Conservation (phyloP, 2,329 filamentous ascomycete genomes). For the Fusarium sp. region DNA sequence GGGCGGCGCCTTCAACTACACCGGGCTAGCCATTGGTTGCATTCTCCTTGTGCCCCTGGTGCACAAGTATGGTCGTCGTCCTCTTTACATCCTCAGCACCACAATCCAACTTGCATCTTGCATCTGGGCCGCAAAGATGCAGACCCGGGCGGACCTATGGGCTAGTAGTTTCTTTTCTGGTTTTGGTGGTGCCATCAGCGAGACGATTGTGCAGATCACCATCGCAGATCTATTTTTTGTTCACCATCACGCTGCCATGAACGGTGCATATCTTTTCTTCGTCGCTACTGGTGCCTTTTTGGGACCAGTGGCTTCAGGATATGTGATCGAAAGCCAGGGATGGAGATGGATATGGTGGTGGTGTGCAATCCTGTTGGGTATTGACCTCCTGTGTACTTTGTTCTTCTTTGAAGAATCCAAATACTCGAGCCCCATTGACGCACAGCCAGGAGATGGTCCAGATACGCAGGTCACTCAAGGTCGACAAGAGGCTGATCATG, state of each 20-base stretch:
- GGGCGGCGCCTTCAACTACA: constrained; percentile 19
- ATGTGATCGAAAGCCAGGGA: constrained; percentile 40
- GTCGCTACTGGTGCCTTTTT: constrained; percentile 52
- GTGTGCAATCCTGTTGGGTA: constrained; percentile 36
- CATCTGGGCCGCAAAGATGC: constrained; percentile 59
- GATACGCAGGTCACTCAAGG: not conserved
- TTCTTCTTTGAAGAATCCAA: constrained; percentile 54
- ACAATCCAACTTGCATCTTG: constrained; percentile 53
- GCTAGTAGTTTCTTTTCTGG: constrained; percentile 55
- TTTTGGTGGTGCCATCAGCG: constrained; percentile 55
- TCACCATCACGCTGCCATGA: constrained; percentile 58
- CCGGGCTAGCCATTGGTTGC: constrained; percentile 40
- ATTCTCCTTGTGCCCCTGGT: constrained; percentile 42
- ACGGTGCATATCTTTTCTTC: constrained; percentile 42
- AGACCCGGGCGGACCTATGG: constrained; percentile 59
- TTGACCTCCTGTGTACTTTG: constrained; percentile 29
- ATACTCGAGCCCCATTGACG: not conserved
- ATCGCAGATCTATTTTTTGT: constrained; percentile 53
- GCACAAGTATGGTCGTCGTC: constrained; percentile 44
- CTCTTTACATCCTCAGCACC: constrained; percentile 53
- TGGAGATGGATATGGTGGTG: constrained; percentile 58
- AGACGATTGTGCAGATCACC: constrained; percentile 57
- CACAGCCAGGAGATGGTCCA: not conserved
- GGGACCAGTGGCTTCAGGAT: constrained; percentile 50
- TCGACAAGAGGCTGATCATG: too few relatives aligned